Evolutionary conservation across 768 basidiomycete species (phyloP).

Genomic region (Myochromella boudieri): DNA sequence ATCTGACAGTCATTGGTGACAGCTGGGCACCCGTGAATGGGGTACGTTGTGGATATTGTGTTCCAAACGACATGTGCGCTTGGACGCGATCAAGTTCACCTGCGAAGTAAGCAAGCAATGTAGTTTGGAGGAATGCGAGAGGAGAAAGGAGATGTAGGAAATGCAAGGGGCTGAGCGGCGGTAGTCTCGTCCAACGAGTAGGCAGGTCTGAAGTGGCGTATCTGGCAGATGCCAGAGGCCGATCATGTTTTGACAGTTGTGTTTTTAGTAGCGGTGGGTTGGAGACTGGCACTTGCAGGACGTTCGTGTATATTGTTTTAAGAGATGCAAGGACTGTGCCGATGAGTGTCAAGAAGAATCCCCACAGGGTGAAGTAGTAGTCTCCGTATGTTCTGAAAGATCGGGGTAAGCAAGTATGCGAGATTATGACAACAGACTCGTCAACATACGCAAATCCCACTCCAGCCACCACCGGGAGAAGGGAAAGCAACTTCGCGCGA

Average conservation of each 20-base stretch:
- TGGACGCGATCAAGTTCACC: conserved; percentile 77
- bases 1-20: conserved; percentile 35
- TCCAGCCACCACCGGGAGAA: conserved; percentile 84
- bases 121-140: conserved; percentile 86
- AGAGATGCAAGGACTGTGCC: conserved; percentile 91
- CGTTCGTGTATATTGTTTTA: conserved; percentile 90
- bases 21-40: conserved; percentile 21
- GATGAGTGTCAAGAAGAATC: conserved; percentile 83
- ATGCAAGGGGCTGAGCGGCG: conserved; percentile 62
- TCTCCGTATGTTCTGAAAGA: conserved; percentile 83
- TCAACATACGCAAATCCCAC: conserved; percentile 83
- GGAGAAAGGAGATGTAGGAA: conserved; percentile 90
- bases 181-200: conserved; percentile 15
- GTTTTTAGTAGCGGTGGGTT: not conserved
- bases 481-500: conserved; percentile 61
- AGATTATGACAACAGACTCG: not conserved
- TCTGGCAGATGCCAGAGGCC: too few relatives aligned
- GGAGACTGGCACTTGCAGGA: conserved; percentile 54
- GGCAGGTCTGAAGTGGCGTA: not conserved
- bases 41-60: not conserved
- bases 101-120: conserved; percentile 69
- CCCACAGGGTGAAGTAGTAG: conserved; percentile 86
- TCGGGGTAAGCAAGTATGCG: not conserved
- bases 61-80: conserved; percentile 21
- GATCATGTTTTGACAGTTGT: not conserved